Evolutionary conservation across 495 filamentous ascomycete species (phyloP).

Genomic region (Penicillium cinerascens): DNA sequence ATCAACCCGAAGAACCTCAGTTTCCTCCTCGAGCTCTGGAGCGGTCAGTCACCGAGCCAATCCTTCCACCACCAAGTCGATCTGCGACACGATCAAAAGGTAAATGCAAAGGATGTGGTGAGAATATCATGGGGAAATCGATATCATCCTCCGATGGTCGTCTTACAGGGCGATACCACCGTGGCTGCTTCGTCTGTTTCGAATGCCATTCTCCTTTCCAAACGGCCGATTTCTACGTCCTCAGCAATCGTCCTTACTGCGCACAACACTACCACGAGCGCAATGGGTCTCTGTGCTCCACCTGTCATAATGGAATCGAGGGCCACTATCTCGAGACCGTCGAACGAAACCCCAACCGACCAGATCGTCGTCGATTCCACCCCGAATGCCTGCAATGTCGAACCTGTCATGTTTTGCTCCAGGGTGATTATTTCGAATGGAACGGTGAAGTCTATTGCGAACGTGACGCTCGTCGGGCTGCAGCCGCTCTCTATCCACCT

Average conservation of each 20-base stretch:
- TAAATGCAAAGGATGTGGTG: conserved; percentile 76
- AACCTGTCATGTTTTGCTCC: conserved; percentile 48
- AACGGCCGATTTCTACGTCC: conserved; percentile 89
- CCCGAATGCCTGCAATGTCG: conserved; percentile 79
- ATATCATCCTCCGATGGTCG: conserved; percentile 91
- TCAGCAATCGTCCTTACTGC: conserved; percentile 83
- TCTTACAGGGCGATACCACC: conserved; percentile 90
- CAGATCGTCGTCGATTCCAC: conserved; percentile 75
- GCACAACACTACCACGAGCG: conserved; percentile 88
- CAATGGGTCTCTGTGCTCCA: conserved; percentile 78
- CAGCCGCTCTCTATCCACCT: conserved; percentile 39
- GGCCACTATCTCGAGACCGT: conserved; percentile 88
- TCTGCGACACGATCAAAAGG: conserved; percentile 54
- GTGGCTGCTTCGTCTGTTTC: conserved; percentile 86
- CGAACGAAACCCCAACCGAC: conserved; percentile 36
- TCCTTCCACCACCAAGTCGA: conserved; percentile 18
- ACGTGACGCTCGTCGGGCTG: conserved; percentile 69
- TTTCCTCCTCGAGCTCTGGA: conserved; percentile 22
- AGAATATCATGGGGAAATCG: conserved; percentile 82
- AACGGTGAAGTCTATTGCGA: conserved; percentile 74
- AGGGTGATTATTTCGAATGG: conserved; percentile 70
- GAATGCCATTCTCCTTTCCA: conserved; percentile 79
- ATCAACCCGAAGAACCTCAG: conserved; percentile 16
- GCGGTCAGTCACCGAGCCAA: conserved; percentile 24
- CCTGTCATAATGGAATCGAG: conserved; percentile 83